Evolutionary conservation across 1,139 yeast species (phyloP).

Genomic region (Yamadazyma oceani): DNA sequence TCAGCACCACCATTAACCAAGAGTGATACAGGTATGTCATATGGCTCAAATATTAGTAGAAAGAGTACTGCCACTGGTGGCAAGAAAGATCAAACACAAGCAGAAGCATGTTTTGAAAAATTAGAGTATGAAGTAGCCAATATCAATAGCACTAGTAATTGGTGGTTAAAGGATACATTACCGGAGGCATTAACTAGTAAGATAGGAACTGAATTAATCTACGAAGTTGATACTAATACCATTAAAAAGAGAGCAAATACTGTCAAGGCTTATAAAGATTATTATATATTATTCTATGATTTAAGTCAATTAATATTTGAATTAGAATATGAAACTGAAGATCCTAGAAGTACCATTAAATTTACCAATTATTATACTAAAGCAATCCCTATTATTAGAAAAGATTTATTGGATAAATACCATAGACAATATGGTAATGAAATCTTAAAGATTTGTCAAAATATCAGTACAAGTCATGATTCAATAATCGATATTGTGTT

Average conservation of each 20-base stretch:
- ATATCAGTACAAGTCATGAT: constrained; percentile 12
- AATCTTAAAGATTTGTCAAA: constrained; percentile 10
- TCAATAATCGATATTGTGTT: constrained; percentile 25
- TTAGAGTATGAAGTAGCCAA: constrained; percentile 34
- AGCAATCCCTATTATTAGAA: constrained; percentile 49
- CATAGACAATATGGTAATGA: constrained; percentile 47
- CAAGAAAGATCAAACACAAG: constrained; percentile 27
- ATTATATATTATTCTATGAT: constrained; percentile 73
- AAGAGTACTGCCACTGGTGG: constrained; percentile 18
- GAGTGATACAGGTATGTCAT: constrained; percentile 26
- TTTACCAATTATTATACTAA: constrained; percentile 41
- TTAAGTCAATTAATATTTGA: constrained; percentile 66
- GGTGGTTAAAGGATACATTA: constrained; percentile 67
- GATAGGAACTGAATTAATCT: constrained; percentile 50
- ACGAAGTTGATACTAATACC: constrained; percentile 63
- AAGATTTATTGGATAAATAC: constrained; percentile 50
- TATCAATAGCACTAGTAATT: constrained; percentile 38
- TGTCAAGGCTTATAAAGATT: constrained; percentile 54
- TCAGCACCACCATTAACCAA: constrained; percentile 16
- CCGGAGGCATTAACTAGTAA: constrained; percentile 55
- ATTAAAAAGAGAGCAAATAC: constrained; percentile 60
- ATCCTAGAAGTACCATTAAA: constrained; percentile 55
- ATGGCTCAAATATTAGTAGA: constrained; percentile 17
- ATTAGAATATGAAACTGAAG: constrained; percentile 52
- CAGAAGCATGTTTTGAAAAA: constrained; percentile 26